Conservation (phyloP, 75 land plant genomes). For the Cryptomeria japonica region DNA sequence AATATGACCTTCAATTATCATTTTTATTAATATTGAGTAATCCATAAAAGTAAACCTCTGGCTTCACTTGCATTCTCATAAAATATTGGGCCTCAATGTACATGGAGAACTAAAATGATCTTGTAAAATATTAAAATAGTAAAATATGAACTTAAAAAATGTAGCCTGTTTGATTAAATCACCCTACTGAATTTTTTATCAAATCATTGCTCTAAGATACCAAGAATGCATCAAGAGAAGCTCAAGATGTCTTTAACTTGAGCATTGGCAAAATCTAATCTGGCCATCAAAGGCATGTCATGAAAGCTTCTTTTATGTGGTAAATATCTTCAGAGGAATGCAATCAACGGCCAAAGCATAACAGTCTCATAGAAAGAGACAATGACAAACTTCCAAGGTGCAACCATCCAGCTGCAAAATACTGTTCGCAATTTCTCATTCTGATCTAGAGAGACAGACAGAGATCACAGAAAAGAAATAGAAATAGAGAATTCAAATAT, state of each 20-base stretch:
- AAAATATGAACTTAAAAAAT: neutral
- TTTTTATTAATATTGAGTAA: too few species aligned
- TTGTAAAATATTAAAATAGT: neutral
- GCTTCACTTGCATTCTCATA: neutral
- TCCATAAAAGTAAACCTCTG: too few species aligned
- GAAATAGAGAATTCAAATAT: neutral
- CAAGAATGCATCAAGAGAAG: neutral
- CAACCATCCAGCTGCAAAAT: neutral
- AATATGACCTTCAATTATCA: too few species aligned
- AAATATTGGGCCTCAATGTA: neutral
- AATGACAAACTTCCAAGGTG: neutral
- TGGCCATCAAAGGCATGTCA: neutral
- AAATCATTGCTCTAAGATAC: neutral
- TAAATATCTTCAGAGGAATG: neutral
- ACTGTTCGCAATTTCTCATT: neutral
- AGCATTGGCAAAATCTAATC: neutral
- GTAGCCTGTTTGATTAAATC: neutral
- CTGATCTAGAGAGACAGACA: neutral
- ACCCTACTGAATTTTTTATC: neutral
- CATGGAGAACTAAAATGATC: neutral
- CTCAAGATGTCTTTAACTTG: neutral
- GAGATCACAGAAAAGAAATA: neutral
- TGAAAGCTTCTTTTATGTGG: neutral
- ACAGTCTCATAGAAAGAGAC: neutral
- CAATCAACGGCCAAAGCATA: conserved; percentile 10